Evolutionary conservation across 2,329 filamentous ascomycete species (phyloP).

Genomic region (Paraconiothyrium sp.): DNA sequence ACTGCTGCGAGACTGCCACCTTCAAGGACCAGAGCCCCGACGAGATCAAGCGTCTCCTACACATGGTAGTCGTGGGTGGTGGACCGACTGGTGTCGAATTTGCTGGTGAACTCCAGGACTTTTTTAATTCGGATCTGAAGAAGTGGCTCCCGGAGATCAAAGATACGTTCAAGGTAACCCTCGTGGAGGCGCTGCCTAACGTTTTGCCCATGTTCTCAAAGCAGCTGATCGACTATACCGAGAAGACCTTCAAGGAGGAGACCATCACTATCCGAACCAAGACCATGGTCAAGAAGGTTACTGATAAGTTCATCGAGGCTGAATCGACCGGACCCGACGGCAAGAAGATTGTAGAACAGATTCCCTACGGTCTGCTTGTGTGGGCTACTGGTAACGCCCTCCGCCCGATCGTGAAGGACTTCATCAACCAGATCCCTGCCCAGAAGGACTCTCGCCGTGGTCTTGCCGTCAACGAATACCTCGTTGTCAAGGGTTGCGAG

Average conservation of each 20-base stretch:
- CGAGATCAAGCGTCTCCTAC: slow-evolving; percentile 91
- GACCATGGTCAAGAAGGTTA: slow-evolving; percentile 98
- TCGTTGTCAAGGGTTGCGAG: slow-evolving; percentile 95
- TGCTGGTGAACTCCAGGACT: slow-evolving; percentile 96
- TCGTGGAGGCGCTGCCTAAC: slow-evolving; percentile 96
- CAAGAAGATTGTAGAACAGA: slow-evolving; percentile 79
- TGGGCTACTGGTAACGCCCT: slow-evolving; percentile 98
- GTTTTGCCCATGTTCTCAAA: slow-evolving; percentile 98
- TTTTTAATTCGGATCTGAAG: slow-evolving; percentile 97
- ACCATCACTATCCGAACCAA: slow-evolving; percentile 97
- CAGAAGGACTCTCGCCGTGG: slow-evolving; percentile 96
- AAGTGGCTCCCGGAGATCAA: slow-evolving; percentile 97
- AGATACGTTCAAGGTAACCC: slow-evolving; percentile 94
- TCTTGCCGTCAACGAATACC: slow-evolving; percentile 96
- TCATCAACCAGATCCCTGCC: slow-evolving; percentile 90
- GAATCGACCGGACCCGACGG: slow-evolving; percentile 84
- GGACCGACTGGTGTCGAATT: slow-evolving; percentile 98
- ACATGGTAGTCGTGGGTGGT: slow-evolving; percentile 91
- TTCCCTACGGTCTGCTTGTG: slow-evolving; percentile 94
- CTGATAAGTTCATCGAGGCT: slow-evolving; percentile 90
- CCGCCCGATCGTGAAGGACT: slow-evolving; percentile 86
- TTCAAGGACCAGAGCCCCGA: slow-evolving; percentile 94
- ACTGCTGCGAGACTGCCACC: slow-evolving; percentile 96
- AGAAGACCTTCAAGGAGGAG: slow-evolving; percentile 98
- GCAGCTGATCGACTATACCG: slow-evolving; percentile 98